These are phyloP conservation scores for Rhodotorula toruloides DNA, from an alignment of 768 basidiomycete species.

Conservation along the genomic window DNA sequence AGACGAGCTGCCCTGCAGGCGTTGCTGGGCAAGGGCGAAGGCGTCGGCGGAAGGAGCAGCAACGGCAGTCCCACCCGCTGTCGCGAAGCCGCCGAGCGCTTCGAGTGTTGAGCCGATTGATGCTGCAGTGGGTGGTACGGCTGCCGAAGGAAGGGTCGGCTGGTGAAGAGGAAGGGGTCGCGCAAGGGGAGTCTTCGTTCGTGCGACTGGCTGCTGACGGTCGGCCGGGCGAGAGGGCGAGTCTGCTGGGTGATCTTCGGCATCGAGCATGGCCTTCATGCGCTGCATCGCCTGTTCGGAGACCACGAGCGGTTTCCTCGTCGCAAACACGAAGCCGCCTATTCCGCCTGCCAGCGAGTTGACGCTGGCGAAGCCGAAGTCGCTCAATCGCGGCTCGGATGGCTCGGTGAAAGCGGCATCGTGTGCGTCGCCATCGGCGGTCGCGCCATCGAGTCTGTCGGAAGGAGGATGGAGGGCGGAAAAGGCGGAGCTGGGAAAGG, in stretches of 20 bases:
- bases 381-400: slow-evolving; percentile 6
- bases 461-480: background rate
- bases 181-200: background rate
- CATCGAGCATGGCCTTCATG: background rate
- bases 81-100: no score
- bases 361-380: slow-evolving; percentile 6
- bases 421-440: background rate
- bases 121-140: no score
- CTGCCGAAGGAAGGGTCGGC: no score
- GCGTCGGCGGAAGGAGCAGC: slow-evolving; percentile 4
- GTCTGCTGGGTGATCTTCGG: background rate
- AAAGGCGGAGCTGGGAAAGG: slow-evolving; percentile 17
- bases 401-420: background rate
- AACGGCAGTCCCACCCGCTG: background rate
- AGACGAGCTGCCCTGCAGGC: background rate
- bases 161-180: no score
- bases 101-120: no score
- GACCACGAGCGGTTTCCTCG: slow-evolving; percentile 13
- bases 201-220: no score
- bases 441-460: no score
- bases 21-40: background rate
- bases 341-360: background rate
- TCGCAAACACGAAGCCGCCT: slow-evolving; percentile 21
- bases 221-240: no score
- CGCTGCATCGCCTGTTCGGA: slow-evolving; percentile 18